Base-by-base conservation (phyloP, 129 eudicot species). In the Ambrosia trifida region DNA sequence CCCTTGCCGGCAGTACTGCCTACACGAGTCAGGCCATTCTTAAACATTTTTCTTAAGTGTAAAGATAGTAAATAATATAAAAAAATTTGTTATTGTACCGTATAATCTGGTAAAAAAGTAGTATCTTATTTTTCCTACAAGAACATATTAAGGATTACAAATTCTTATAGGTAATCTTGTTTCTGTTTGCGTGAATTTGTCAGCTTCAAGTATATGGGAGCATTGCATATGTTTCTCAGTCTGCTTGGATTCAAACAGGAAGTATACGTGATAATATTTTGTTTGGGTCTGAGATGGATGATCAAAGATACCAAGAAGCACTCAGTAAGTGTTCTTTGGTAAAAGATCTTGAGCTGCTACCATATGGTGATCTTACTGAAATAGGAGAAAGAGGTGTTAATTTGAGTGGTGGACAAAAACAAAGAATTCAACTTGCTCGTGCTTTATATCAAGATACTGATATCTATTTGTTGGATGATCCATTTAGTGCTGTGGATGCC, bases 401-500 rank as follows among this genome's bases (percentile, higher is more conserved):
- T 78, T 87, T 94, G 8, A 94, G 98, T 77, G 98, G 98, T 54
- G 98, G 98, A 11, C 98, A 94, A 66, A 94, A 94, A 75, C 98
- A 94, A 76, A 78, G 98, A 67, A 85, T 94, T 82, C 98, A 94
- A 77, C 97, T 94, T 50, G 98, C 98, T 64, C 97, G 98, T 76
- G 98, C 98, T 19, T 73, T 89, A 20, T 94, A 94, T 72, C 96
- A 87, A 58, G 77, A 94, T 81, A 97, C 98, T 24, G 98, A 94
- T 78, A 82, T 94, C 56, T 94, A 94, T 84, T 90, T 94, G 72
- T 80, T 94, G 74, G 98, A 94, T 80, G 98, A 94, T 69, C 98
- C 98, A 16, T 95, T 95, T 68, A 95, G 99, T 80, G 99, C 97
- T 40, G 99, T 95, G n/a, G 99, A 95, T 82, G 99, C 99, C 31